Base-by-base conservation (phyloP, 768 basidiomycete species). In the Rhodotorula diobovata region DNA sequence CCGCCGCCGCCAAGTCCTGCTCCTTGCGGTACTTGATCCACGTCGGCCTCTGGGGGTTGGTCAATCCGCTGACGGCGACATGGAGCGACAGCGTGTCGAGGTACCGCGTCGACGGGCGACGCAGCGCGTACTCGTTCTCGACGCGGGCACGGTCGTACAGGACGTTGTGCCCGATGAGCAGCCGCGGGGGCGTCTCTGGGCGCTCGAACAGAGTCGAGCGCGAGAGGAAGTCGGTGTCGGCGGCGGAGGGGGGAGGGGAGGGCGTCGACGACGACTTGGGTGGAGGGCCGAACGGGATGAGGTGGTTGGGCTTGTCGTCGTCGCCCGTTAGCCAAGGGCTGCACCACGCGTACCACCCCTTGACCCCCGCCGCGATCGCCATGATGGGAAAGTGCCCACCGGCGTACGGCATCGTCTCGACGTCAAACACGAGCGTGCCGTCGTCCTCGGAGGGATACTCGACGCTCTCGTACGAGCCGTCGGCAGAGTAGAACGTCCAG, bases 71-170 rank as follows among this genome's bases (percentile, higher is more conserved):
- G 18, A 93, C 89, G 16, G 96, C 92, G 61, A 93, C 89, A 79
- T 99, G 95, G 12, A 99, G 83, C 2, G 93, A 87, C 87, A 99
- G 91, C 0, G 95, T 99, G 79, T 98, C 95, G 60, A 97, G 80
- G 79, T 90, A 99, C 12, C 94, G 87, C 45, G 85, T 93, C 61
- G 84, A 81, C 0, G 89, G 89, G 1, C 85, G 84, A 4, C 81
- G 76, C 12, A 95, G 78, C 72, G 81, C 82, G 79, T 98, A 98
- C 80, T 99, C 96, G 72, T 95, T 90, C 41, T 80, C 79, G 45
- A 95, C 82, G 20, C 94, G 85, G 25, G 86, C 88, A 28, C 94
- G 86, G 80, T 99, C 96, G 80, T 93, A 98, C 1, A 93, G 90
- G 54, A 98, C 88, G 77, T 96, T 96, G 80, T 99, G 96, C 6